Evolutionary conservation across 2,329 filamentous ascomycete genomes (phyloP).

Genomic region (Cladorrhinum sp.): DNA sequence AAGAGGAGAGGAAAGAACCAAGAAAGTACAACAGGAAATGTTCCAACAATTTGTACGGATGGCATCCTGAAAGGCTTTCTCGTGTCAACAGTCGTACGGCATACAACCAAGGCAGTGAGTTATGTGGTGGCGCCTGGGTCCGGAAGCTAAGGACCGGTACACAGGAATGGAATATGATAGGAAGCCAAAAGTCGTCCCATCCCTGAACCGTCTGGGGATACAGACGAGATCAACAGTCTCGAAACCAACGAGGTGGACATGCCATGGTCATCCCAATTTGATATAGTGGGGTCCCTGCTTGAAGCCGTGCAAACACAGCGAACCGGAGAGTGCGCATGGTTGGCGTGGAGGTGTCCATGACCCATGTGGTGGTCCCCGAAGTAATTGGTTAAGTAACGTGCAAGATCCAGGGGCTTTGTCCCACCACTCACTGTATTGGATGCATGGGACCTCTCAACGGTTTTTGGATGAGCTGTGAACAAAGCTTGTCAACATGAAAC

Average conservation of each 20-base stretch:
- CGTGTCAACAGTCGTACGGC: background rate
- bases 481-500: constrained; percentile 13
- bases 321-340: constrained; percentile 1
- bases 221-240: background rate
- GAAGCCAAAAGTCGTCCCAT: background rate
- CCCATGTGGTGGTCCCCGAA: background rate
- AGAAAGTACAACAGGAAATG: no score
- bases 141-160: background rate
- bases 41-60: no score
- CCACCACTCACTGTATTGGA: no score
- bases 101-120: background rate
- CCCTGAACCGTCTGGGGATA: background rate
- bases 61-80: no score
- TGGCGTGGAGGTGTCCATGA: background rate
- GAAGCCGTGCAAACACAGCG: background rate
- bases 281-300: background rate
- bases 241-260: background rate
- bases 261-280: constrained; percentile 12
- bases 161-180: background rate
- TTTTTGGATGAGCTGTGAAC: background rate
- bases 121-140: background rate
- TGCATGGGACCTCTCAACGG: background rate
- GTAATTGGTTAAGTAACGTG: background rate
- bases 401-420: background rate
- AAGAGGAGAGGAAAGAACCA: constrained; percentile 1